Conservation (phyloP, 2,329 filamentous ascomycete species). For the Capronia coronata region DNA sequence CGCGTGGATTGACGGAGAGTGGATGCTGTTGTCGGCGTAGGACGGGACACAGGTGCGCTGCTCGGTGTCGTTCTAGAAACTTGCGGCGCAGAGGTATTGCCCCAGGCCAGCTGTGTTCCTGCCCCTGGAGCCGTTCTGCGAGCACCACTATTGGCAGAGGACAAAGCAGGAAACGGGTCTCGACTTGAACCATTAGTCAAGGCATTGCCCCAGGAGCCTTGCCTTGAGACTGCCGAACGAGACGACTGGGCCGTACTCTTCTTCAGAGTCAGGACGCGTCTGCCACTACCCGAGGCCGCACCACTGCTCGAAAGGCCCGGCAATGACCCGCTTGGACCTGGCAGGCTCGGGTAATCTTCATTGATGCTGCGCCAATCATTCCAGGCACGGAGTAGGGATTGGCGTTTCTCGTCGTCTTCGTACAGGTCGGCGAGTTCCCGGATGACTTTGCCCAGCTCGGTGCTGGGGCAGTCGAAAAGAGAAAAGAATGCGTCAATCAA, state of each 20-base stretch:
- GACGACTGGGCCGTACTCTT: conserved; percentile 63
- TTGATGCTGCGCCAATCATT: conserved; percentile 94
- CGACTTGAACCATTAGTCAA: conserved; percentile 35
- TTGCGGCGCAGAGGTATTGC: conserved; percentile 23
- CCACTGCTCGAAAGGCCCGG: conserved; percentile 49
- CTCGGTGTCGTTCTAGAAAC: conserved; percentile 27
- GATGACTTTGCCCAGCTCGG: conserved; percentile 78
- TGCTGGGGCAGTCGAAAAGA: conserved; percentile 73
- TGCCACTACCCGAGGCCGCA: conserved; percentile 47
- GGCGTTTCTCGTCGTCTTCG: conserved; percentile 70
- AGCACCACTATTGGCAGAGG: conserved; percentile 30
- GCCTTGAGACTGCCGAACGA: conserved; percentile 51
- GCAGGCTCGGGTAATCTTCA: conserved; percentile 87
- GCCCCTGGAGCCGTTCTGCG: conserved; percentile 24
- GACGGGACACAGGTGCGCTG: conserved; percentile 18
- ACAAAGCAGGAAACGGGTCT: conserved; percentile 45
- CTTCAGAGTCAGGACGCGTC: conserved; percentile 59
- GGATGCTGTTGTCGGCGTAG: conserved; percentile 13
- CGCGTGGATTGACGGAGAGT: conserved; percentile 10
- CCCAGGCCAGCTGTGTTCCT: conserved; percentile 11
- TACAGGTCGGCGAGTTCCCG: conserved; percentile 90
- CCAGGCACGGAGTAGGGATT: conserved; percentile 74
- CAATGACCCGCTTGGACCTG: conserved; percentile 63
- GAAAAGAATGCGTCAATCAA: conserved; percentile 84
- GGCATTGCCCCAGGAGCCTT: conserved; percentile 52